phyloP scores from a whole-genome alignment of 306 rosid genomes.

The Rosa chinensis region DNA sequence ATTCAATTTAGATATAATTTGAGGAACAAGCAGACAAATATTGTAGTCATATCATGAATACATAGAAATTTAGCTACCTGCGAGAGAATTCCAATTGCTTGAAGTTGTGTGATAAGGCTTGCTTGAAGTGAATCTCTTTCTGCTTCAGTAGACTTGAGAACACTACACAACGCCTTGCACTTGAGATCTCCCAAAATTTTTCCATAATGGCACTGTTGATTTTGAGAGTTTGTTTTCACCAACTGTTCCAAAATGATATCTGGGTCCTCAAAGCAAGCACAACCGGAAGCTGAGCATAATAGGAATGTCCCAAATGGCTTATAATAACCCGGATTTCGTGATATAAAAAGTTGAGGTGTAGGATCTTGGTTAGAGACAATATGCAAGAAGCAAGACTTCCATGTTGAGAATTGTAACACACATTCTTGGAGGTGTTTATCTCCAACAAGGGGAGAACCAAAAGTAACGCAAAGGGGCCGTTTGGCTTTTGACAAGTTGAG shows the following conservation, averaged over 20 bases:
- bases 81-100: slow-evolving; percentile 32
- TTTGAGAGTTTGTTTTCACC: background rate
- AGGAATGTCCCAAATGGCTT: slow-evolving; percentile 72
- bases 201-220: slow-evolving; percentile 32
- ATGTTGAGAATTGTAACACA: slow-evolving; percentile 40
- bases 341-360: slow-evolving; percentile 26
- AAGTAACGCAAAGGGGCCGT: slow-evolving; percentile 71
- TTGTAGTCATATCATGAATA: background rate
- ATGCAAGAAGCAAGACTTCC: slow-evolving; percentile 73
- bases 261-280: slow-evolving; percentile 44
- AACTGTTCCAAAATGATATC: slow-evolving; percentile 22
- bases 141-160: background rate
- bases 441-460: slow-evolving; percentile 67
- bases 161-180: slow-evolving; percentile 15
- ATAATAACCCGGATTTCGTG: background rate
- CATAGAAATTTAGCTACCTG: slow-evolving; percentile 30
- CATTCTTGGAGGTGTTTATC: slow-evolving; percentile 38
- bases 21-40: background rate
- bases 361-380: slow-evolving; percentile 50
- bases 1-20: background rate
- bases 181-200: slow-evolving; percentile 32
- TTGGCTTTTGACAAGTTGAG: slow-evolving; percentile 31
- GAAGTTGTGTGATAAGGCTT: slow-evolving; percentile 39
- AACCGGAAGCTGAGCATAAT: slow-evolving; percentile 38
- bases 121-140: slow-evolving; percentile 24